These are phyloP conservation scores for Stephanocyclus meneghinianus DNA, from an alignment of 352 stramenopile species.

Conservation along the genomic window DNA sequence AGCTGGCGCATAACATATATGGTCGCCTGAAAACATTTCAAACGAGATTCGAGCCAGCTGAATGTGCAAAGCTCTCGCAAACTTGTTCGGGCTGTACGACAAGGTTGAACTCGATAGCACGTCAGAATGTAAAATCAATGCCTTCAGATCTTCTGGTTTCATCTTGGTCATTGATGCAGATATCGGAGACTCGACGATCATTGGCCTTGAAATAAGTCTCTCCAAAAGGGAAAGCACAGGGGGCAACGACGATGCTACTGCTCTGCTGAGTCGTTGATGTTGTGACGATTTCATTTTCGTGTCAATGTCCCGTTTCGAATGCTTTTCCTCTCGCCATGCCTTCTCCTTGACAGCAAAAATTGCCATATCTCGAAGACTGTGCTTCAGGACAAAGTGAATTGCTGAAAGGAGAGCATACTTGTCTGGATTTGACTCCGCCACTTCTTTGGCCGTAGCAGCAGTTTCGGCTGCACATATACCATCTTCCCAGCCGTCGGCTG, in stretches of 20 bases:
- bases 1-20: constrained; percentile 54
- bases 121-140: constrained; percentile 46
- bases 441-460: constrained; percentile 17
- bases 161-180: constrained; percentile 60
- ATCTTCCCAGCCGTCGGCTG: constrained; percentile 47
- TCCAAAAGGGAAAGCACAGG: constrained; percentile 66
- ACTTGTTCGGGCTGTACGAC: constrained; percentile 50
- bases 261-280: constrained; percentile 56
- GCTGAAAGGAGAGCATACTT: constrained; percentile 49
- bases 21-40: constrained; percentile 59
- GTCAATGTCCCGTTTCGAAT: not conserved
- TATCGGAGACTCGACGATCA: constrained; percentile 61
- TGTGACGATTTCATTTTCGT: not conserved
- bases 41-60: constrained; percentile 56
- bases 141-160: constrained; percentile 56
- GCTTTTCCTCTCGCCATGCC: constrained; percentile 11
- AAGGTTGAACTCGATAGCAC: constrained; percentile 14
- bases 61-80: constrained; percentile 60
- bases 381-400: constrained; percentile 69
- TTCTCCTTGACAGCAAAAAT: constrained; percentile 35
- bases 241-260: constrained; percentile 68
- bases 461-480: constrained; percentile 28
- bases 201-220: constrained; percentile 56
- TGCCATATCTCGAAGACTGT: constrained; percentile 66
- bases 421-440: constrained; percentile 11